Base-by-base conservation (phyloP, 2,329 filamentous ascomycete species). In the Monilinia vaccinii-corymbosi region DNA sequence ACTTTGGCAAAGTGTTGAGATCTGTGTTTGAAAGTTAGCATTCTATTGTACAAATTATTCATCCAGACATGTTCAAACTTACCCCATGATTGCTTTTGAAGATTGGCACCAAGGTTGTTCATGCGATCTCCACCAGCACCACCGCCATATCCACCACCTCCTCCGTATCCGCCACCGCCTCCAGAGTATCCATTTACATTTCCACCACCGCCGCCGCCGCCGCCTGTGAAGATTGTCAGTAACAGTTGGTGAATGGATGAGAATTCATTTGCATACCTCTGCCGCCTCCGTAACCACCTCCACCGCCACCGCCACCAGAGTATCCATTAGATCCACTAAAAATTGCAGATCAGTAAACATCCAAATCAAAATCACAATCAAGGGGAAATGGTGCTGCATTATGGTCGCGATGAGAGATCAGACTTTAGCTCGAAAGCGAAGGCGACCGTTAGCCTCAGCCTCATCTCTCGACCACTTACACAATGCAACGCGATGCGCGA, bases 31-130 rank as follows among this genome's bases (percentile, higher is more conserved):
- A 32, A 45, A n/a, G 47, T 55, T 34, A 51, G 28, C 31, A 56
- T 56, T 36, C 5, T 36, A 23, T 48, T 6, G 8, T 21, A 21
- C 5, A 6, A 9, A 28, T 8, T 32, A 13, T 40, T 42, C 1
- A 25, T n/a, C 32, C 7, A 18, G 1, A 16, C 10, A 16, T 18
- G 21, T 11, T 23, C 56, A 21, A 52, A 62, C 88, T 75, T 78
- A 93, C 89, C 89, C 89, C 89, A 99, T 65, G 85, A 81, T 73
- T 96, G 94, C 71, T 87, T 85, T 79, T 95, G 93, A 67, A 99
- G 80, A 69, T 87, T 86, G 65, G 91, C 82, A 70, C 94, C 94
- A 64, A 99, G 89, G 74, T 88, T 87, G 68, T 86, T 88, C 94
- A 99, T 99, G 70, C 89, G 86, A 77, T 99, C 94, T 75, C 93